These are phyloP conservation scores for Lipomyces oligophaga DNA, from an alignment of 805 yeast species.

Conservation along the genomic window DNA sequence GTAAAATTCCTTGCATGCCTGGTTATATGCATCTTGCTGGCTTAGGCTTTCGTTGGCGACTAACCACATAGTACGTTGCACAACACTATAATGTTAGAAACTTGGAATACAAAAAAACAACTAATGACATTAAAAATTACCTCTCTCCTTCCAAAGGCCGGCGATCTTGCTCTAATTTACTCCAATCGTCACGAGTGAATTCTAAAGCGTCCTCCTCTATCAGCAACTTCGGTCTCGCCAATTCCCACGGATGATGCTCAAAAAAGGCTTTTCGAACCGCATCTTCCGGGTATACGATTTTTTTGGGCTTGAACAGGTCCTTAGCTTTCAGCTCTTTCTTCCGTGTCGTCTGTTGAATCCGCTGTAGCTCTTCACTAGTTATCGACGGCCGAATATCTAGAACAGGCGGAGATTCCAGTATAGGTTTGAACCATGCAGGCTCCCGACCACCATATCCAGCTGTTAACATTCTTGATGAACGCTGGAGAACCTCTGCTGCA, in stretches of 20 bases:
- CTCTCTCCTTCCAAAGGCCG: slow-evolving; percentile 84
- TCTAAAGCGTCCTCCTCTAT: slow-evolving; percentile 72
- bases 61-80: slow-evolving; percentile 65
- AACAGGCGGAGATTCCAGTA: slow-evolving; percentile 77
- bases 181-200: slow-evolving; percentile 62
- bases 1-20: slow-evolving; percentile 85
- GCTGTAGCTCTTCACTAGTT: slow-evolving; percentile 27
- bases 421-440: slow-evolving; percentile 89
- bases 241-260: slow-evolving; percentile 97
- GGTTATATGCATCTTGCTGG: slow-evolving; percentile 60
- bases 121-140: slow-evolving; percentile 5
- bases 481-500: slow-evolving; percentile 56
- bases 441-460: slow-evolving; percentile 49
- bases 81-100: slow-evolving; percentile 45
- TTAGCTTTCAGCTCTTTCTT: slow-evolving; percentile 39
- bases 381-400: slow-evolving; percentile 39
- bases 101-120: slow-evolving; percentile 2
- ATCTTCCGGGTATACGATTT: slow-evolving; percentile 66
- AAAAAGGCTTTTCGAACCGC: slow-evolving; percentile 76
- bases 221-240: slow-evolving; percentile 80
- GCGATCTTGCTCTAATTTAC: slow-evolving; percentile 62
- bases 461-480: slow-evolving; percentile 71
- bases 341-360: slow-evolving; percentile 29
- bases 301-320: slow-evolving; percentile 48
- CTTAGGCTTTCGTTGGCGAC: slow-evolving; percentile 39